Evolutionary conservation across 305 asterid species (phyloP), one percentile per base, ranked within the genome.

Genomic region (Nicotiana rustica): DNA sequence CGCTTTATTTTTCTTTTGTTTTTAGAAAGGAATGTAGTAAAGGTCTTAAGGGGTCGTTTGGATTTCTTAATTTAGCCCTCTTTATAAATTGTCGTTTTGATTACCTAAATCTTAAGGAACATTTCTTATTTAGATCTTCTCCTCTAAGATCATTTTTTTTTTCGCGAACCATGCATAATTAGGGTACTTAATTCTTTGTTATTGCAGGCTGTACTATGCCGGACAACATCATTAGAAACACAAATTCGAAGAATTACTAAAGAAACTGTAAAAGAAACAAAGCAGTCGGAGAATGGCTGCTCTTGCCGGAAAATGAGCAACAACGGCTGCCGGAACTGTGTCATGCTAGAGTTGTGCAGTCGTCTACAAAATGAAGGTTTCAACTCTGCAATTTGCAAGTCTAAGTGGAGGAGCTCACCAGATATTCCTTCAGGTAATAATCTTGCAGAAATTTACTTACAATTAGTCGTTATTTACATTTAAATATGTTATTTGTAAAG

Each of bases 371-470:
- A 66, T 64, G 94, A 88, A 1, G 96, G 95, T 70, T 92, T 87
- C 60, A 86, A 94, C 56, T 79, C 93, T 41, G 96, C 96, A 12
- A 92, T 93, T 86, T 93, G 98, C 93, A 95, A 91, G 84, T 93
- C 99, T 73, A 95, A 94, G 84, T 95, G 99, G 99, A 92, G 59
- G 81, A 94, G 93, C 86, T 91, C 89, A 3, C 14, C 64, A 2
- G 92, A 91, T 75, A 92, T 94, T 66, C 95, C 98, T 3, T 91
- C 99, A 83, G 99, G 98, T 92, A 87, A 38, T 67, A 38, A 52
- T 77, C 21, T 62, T 47, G 10, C 47, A 73, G 29, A 17, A 25
- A 2, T 21, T 2, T 9, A 31, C 12, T 35, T 4, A 38, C 13
- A 3, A 29, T 29, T 33, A 38, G 62, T 70, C 19, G 14, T 36